Conservation (phyloP, 768 basidiomycete species). For the Trametes gibbosa region DNA sequence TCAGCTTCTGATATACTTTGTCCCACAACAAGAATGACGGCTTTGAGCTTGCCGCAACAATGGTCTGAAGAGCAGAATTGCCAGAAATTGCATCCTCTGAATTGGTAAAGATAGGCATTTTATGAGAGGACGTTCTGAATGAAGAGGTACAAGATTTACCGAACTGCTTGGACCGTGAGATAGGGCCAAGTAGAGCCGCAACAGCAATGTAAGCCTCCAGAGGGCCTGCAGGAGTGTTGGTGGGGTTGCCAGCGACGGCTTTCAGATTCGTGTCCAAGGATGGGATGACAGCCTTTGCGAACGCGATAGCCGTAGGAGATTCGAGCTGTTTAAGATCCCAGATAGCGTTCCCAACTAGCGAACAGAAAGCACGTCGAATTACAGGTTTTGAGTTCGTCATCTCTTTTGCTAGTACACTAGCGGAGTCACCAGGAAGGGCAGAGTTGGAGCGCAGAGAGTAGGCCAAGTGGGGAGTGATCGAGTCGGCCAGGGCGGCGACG, state of each 20-base stretch:
- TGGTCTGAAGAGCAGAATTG: conserved; percentile 45
- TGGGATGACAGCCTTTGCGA: conserved; percentile 55
- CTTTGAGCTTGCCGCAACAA: conserved; percentile 55
- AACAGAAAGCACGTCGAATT: conserved; percentile 59
- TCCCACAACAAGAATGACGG: conserved; percentile 88
- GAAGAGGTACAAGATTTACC: conserved; percentile 37
- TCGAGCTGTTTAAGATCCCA: conserved; percentile 43
- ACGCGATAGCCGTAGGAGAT: conserved; percentile 42
- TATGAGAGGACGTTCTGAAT: conserved; percentile 10
- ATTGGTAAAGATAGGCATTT: conserved; percentile 19
- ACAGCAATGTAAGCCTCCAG: conserved; percentile 82
- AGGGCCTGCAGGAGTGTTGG: conserved; percentile 61
- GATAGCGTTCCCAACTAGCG: conserved; percentile 58
- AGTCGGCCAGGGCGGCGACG: conserved; percentile 48
- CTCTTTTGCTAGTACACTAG: conserved; percentile 61
- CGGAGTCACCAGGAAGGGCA: conserved; percentile 43
- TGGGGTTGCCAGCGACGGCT: conserved; percentile 55
- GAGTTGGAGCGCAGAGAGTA: conserved; percentile 46
- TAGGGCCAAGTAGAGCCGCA: conserved; percentile 63
- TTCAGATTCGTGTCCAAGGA: conserved; percentile 73
- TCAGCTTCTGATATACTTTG: conserved; percentile 76
- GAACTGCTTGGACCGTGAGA: conserved; percentile 48
- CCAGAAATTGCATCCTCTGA: conserved; percentile 47
- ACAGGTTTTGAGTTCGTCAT: conserved; percentile 66
- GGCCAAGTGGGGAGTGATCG: conserved; percentile 58